A percentile compares a stretch with the other conserved stretches of the same genome.
Evolutionary conservation across 495 filamentous ascomycete genomes (phyloP).

Genomic region (Cercophora samala): DNA sequence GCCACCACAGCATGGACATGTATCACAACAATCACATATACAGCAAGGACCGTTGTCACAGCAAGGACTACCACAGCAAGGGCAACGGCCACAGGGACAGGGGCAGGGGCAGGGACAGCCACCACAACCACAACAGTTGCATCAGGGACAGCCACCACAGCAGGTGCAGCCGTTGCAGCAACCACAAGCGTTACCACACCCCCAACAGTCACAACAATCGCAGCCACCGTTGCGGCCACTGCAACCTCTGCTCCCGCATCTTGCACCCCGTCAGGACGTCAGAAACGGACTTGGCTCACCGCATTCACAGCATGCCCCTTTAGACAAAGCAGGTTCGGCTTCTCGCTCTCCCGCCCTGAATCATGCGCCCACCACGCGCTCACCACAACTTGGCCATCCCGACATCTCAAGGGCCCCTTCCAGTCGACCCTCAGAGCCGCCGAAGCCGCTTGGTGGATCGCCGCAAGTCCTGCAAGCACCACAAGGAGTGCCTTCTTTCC

Average conservation of each 20-base stretch:
- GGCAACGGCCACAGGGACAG: not conserved
- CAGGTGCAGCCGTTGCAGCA: constrained; percentile 1
- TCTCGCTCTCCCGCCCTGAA: constrained; percentile 10
- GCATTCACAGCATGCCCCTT: constrained; percentile 5
- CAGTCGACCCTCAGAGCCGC: constrained; percentile 28
- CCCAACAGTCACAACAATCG: not conserved
- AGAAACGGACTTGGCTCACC: constrained; percentile 11
- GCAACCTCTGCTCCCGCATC: constrained; percentile 19
- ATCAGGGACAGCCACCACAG: not conserved
- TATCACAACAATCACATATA: not conserved
- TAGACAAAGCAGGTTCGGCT: constrained; percentile 2
- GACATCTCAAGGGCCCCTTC: constrained; percentile 21
- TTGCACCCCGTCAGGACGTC: constrained; percentile 9
- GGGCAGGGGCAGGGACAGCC: not conserved
- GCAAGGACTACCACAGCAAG: constrained; percentile 13
- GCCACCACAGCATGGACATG: not conserved
- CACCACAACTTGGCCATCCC: constrained; percentile 19
- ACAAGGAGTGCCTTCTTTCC: constrained; percentile 33
- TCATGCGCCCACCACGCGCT: constrained; percentile 17
- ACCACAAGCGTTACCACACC: not conserved
- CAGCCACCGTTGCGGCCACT: constrained; percentile 21
- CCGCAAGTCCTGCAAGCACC: constrained; percentile 43
- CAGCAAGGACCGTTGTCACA: constrained; percentile 13
- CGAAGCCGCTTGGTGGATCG: constrained; percentile 26
- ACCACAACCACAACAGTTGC: not conserved